These are phyloP conservation scores for Cyclocybe cylindracea DNA, from an alignment of 768 basidiomycete genomes.

Conservation along the genomic window DNA sequence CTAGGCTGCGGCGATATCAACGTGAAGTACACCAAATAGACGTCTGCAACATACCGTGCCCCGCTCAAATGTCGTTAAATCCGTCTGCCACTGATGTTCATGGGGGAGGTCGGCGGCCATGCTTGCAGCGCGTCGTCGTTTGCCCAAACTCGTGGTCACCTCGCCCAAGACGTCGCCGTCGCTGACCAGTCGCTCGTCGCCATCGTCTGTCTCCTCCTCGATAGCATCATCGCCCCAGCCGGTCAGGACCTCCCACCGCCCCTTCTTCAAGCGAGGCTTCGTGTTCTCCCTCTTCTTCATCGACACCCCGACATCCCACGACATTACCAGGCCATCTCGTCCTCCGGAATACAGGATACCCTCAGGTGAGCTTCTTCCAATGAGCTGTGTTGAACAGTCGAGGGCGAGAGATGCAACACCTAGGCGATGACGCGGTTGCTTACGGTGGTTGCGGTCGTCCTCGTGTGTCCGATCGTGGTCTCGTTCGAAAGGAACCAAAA, in stretches of 20 bases:
- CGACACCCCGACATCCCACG: conserved; percentile 80
- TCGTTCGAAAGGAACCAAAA: conserved; percentile 49
- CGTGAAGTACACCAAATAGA: background rate
- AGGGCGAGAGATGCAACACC: conserved; percentile 87
- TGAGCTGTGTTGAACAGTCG: conserved; percentile 77
- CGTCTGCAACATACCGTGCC: conserved; percentile 43
- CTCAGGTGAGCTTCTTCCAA: conserved; percentile 66
- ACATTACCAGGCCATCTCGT: conserved; percentile 83
- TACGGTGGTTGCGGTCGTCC: conserved; percentile 23
- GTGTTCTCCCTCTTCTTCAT: conserved; percentile 50
- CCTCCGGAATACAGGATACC: conserved; percentile 92
- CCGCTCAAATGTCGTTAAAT: conserved; percentile 50
- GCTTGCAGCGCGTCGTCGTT: conserved; percentile 36
- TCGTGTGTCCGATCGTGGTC: conserved; percentile 12
- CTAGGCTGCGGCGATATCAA: conserved; percentile 11
- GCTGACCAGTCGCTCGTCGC: conserved; percentile 53
- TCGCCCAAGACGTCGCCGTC: conserved; percentile 82
- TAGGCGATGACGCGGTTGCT: conserved; percentile 81
- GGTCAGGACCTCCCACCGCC: conserved; percentile 79
- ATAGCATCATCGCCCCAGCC: conserved; percentile 77
- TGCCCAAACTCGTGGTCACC: conserved; percentile 37
- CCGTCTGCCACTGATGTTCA: conserved; percentile 82
- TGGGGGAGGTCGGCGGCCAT: conserved; percentile 48
- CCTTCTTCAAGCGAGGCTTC: conserved; percentile 19
- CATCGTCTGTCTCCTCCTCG: conserved; percentile 68